phyloP scores from a whole-genome alignment of 129 eudicot species.

The Flaveria bidentis region DNA sequence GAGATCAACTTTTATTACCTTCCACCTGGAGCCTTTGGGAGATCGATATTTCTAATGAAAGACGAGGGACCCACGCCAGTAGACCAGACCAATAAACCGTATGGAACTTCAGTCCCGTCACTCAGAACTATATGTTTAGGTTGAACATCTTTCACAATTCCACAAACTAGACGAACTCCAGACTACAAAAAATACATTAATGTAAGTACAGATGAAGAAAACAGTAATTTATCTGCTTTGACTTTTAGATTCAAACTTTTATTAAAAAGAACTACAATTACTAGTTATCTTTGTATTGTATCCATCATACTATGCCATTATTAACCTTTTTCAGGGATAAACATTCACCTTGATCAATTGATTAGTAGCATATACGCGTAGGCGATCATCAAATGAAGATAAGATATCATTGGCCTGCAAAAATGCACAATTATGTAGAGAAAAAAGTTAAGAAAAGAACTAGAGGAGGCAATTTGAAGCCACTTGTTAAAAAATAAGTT shows the following conservation, averaged over 20 bases:
- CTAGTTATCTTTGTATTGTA: not conserved
- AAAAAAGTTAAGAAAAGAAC: slow-evolving; percentile 8
- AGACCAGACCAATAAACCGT: slow-evolving; percentile 93
- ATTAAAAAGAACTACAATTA: not conserved
- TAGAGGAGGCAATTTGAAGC: not conserved
- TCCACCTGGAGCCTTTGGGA: slow-evolving; percentile 92
- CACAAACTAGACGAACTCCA: slow-evolving; percentile 92
- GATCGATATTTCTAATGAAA: slow-evolving; percentile 56
- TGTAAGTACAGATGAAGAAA: not conserved
- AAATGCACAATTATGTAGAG: not conserved
- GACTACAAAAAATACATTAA: slow-evolving; percentile 48
- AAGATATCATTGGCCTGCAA: slow-evolving; percentile 92
- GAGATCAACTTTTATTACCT: slow-evolving; percentile 43
- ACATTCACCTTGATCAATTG: slow-evolving; percentile 75
- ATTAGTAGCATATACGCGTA: slow-evolving; percentile 72
- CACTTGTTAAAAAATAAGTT: slow-evolving; percentile 1
- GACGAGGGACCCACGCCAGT: slow-evolving; percentile 99
- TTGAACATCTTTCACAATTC: slow-evolving; percentile 90
- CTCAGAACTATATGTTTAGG: slow-evolving; percentile 67
- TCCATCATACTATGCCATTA: not conserved
- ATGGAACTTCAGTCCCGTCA: slow-evolving; percentile 88
- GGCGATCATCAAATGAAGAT: slow-evolving; percentile 95
- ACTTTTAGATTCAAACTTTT: not conserved
- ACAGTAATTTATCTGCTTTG: not conserved
- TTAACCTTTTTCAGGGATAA: not conserved